phyloP scores from a whole-genome alignment of 192 early-diverging fungal genomes.

The Pilobolus umbonatus region DNA sequence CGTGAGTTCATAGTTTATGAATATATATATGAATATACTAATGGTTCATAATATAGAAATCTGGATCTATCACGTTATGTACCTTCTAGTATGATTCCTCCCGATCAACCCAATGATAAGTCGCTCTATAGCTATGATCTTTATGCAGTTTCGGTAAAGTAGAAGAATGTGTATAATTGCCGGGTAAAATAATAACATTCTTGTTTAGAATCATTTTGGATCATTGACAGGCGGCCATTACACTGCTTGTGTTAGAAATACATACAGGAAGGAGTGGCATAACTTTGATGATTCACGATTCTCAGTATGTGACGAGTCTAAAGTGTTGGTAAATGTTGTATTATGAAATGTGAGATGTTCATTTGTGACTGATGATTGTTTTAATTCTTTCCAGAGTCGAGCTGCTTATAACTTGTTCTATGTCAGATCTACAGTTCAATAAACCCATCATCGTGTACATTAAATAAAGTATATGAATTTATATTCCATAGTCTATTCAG shows the following conservation, averaged over 20 bases:
- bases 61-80: slow-evolving; percentile 59
- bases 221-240: slow-evolving; percentile 74
- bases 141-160: slow-evolving; percentile 77
- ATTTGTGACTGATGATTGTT: background rate
- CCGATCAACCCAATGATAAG: background rate
- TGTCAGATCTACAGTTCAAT: slow-evolving; percentile 33
- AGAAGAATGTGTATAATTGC: background rate
- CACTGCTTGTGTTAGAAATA: slow-evolving; percentile 64
- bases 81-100: slow-evolving; percentile 19
- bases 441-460: too few relatives aligned
- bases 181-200: background rate
- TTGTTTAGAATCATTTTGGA: slow-evolving; percentile 66
- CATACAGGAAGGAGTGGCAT: slow-evolving; percentile 66
- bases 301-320: slow-evolving; percentile 47
- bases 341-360: background rate
- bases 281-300: slow-evolving; percentile 85
- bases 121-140: slow-evolving; percentile 58
- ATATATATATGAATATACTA: background rate
- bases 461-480: too few relatives aligned
- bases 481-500: too few relatives aligned
- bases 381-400: slow-evolving; percentile 43
- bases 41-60: slow-evolving; percentile 17
- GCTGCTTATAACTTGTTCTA: slow-evolving; percentile 66
- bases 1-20: slow-evolving; percentile 17
- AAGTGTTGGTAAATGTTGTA: slow-evolving; percentile 47